Evolutionary conservation across 2,329 filamentous ascomycete species (phyloP).

Genomic region (Penicillium corylophilum): DNA sequence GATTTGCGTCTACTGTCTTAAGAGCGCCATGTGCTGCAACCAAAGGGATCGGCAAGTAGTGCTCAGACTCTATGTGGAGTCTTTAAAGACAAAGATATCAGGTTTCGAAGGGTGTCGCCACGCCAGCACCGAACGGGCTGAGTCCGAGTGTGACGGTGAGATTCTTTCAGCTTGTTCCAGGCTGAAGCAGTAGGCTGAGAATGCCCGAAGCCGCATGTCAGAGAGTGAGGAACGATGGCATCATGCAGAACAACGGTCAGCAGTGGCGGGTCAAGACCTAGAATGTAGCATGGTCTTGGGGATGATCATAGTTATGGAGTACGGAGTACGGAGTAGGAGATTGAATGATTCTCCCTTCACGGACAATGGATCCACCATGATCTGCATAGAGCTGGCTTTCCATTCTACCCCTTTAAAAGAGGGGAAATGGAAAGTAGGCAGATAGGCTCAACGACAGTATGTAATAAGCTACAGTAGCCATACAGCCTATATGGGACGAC

Average conservation of each 20-base stretch:
- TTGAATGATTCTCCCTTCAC: background rate
- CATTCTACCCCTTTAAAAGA: background rate
- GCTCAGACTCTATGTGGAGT: conserved; percentile 9
- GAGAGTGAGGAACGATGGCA: background rate
- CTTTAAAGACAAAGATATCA: background rate
- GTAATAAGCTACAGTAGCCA: background rate
- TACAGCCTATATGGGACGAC: background rate
- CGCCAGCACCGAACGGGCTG: background rate
- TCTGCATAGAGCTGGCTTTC: conserved; percentile 1
- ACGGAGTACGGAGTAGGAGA: background rate
- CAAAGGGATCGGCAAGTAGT: conserved; percentile 7
- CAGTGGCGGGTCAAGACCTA: conserved; percentile 1
- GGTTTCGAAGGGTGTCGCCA: background rate
- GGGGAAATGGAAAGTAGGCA: background rate
- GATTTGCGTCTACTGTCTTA: background rate
- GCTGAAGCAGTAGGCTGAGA: conserved; percentile 11
- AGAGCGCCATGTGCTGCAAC: background rate
- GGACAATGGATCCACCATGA: conserved; percentile 10
- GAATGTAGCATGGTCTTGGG: background rate
- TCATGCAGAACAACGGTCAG: conserved; percentile 8
- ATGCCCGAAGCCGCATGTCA: background rate
- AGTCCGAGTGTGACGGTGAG: conserved; percentile 6
- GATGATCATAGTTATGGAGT: background rate
- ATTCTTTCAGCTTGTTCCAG: conserved; percentile 13
- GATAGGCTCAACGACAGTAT: background rate